Conservation (phyloP, 345 rosid genomes). For the Arabis alpina region DNA sequence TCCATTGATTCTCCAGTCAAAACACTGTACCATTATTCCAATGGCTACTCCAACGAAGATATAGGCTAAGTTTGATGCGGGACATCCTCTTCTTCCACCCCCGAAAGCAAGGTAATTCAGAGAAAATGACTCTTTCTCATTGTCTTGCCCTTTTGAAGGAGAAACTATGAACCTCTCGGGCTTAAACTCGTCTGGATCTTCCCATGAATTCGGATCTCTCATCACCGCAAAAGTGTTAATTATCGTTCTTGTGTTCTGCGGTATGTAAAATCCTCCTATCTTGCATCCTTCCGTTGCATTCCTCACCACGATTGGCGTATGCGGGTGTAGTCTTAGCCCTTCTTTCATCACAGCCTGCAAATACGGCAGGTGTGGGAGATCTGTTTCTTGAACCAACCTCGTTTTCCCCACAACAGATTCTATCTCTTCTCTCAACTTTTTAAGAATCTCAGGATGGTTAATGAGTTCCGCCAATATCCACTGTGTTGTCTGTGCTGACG, state of each 20-base stretch:
- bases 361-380: conserved; percentile 37
- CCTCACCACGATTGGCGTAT: conserved; percentile 35
- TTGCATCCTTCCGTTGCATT: conserved; percentile 31
- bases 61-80: conserved; percentile 33
- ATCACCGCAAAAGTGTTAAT: conserved; percentile 45
- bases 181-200: conserved; percentile 37
- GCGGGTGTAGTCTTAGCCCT: conserved; percentile 44
- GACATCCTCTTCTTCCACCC: conserved; percentile 48
- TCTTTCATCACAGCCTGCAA: conserved; percentile 46
- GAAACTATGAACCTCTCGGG: conserved; percentile 45
- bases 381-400: conserved; percentile 42
- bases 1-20: conserved; percentile 39
- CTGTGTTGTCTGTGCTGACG: conserved; percentile 44
- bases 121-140: conserved; percentile 24
- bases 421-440: conserved; percentile 42
- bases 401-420: conserved; percentile 40
- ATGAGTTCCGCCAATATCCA: conserved; percentile 49
- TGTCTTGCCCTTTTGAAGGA: conserved; percentile 22
- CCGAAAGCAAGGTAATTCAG: conserved; percentile 43
- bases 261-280: conserved; percentile 44
- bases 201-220: conserved; percentile 48
- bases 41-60: conserved; percentile 29
- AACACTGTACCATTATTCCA: conserved; percentile 44
- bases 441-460: conserved; percentile 42
- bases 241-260: conserved; percentile 30